Base-by-base conservation (phyloP, 352 stramenopile genomes). In the Pythium aphanidermatum region DNA sequence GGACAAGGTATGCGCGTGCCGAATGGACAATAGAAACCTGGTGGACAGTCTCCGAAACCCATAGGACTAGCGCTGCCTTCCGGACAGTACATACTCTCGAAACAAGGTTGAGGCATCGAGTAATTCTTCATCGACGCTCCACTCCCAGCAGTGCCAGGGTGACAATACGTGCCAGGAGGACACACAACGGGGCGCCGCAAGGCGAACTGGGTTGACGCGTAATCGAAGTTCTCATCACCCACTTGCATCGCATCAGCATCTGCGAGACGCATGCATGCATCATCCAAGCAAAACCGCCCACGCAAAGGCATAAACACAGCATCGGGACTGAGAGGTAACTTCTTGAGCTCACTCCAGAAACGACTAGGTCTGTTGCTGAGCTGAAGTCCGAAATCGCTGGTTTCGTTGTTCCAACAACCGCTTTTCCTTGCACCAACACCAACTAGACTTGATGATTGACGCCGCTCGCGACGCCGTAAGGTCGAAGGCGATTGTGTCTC, bases 351-450 rank as follows among this genome's bases (percentile, higher is more conserved):
- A 62, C 91, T 84, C 95, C 95, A 98, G 59, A 98, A 95, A 26
- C 85, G 77, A 13, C 69, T 81, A 26, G 89, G 85, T 12, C 69
- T 58, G 1, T 58, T 46, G 32, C 84, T 97, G 21, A 95, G 51
- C 60, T 98, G 93, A 10, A 98, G 65, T 5, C 95, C 95, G 58
- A 98, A 98, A 46, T 98, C 95, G 20, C 82, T 52, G 2, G 95
- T 98, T 34, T 79, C 82, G 59, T 98, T 98, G 43, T 93, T 89
- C 81, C 95, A 98, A 55, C 95, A 98, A 3, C 77, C 88, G 17
- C 72, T 82, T 25, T 79, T 85, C 3, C 92, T 59, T 1, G 80
- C 70, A 5, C 89, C 88, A 19, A 97, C 49, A 26, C 46, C 61
- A 6, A 55, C 13, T 3, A 54, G 37, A 30, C 47, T 47, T 4